phyloP scores from a whole-genome alignment of 768 basidiomycete genomes.

The Lactarius akahatsu region DNA sequence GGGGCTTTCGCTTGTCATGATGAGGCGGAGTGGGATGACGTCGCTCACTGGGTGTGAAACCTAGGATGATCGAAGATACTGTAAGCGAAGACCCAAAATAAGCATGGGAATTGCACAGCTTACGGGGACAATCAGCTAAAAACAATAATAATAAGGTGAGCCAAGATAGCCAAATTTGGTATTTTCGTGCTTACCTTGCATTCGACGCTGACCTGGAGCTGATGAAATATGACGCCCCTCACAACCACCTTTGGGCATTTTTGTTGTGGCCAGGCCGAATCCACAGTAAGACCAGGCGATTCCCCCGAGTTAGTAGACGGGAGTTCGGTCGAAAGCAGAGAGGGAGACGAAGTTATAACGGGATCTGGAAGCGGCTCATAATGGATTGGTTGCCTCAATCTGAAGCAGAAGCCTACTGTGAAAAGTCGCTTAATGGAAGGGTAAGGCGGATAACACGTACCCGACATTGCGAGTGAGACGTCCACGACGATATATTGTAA shows the following conservation, averaged over 20 bases:
- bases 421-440: neutral
- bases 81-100: neutral
- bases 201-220: conserved; percentile 16
- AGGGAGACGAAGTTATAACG: neutral
- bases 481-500: conserved; percentile 17
- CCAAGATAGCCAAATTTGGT: neutral
- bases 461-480: conserved; percentile 9
- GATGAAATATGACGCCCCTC: conserved; percentile 13
- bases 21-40: conserved; percentile 18
- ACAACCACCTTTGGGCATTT: conserved; percentile 5
- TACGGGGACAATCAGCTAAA: conserved; percentile 18
- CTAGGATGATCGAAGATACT: neutral
- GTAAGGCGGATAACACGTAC: conserved; percentile 12
- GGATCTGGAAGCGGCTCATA: conserved; percentile 6
- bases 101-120: neutral
- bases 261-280: conserved; percentile 13
- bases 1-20: conserved; percentile 11
- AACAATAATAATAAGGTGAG: neutral
- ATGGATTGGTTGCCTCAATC: conserved; percentile 2
- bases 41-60: conserved; percentile 6
- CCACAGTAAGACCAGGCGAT: neutral
- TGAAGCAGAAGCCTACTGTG: neutral
- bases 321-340: neutral
- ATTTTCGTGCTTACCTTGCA: conserved; percentile 16
- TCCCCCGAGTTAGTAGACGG: neutral